A percentile compares a stretch with the other conserved stretches of the same genome.
phyloP scores from a whole-genome alignment of 768 basidiomycete species.

The Piloderma croceum region DNA sequence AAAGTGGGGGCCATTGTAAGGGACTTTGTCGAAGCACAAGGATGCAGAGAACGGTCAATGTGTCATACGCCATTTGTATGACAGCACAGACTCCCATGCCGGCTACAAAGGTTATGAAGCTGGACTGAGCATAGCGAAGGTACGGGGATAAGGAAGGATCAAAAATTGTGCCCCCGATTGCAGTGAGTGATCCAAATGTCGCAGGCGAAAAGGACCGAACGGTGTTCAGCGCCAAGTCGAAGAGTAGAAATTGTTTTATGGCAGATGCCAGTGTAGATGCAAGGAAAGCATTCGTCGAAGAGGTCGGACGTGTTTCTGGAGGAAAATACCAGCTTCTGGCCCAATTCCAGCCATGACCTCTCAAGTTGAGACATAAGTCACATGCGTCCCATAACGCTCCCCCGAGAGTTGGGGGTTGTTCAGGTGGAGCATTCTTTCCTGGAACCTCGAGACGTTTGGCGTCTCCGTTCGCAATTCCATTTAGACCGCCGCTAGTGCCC shows the following conservation, averaged over 20 bases:
- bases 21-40: slow-evolving; percentile 43
- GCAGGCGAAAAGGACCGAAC: slow-evolving; percentile 43
- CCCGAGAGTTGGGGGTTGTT: not conserved
- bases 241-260: slow-evolving; percentile 30
- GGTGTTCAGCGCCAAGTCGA: slow-evolving; percentile 41
- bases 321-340: slow-evolving; percentile 27
- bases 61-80: slow-evolving; percentile 39
- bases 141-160: slow-evolving; percentile 24
- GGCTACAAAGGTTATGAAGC: slow-evolving; percentile 35
- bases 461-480: not conserved
- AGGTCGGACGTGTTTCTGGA: slow-evolving; percentile 35
- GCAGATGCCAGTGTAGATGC: slow-evolving; percentile 28
- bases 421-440: too few species aligned
- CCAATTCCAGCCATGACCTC: slow-evolving; percentile 62
- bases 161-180: slow-evolving; percentile 33
- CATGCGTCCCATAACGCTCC: slow-evolving; percentile 34
- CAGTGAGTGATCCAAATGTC: too few species aligned
- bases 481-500: not conserved
- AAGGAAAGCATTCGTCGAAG: slow-evolving; percentile 33
- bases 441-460: not conserved
- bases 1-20: slow-evolving; percentile 59
- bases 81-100: slow-evolving; percentile 41
- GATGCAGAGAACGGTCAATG: slow-evolving; percentile 39
- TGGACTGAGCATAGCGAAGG: slow-evolving; percentile 36
- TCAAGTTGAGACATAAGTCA: slow-evolving; percentile 46